Conservation (phyloP, 768 basidiomycete species). For the Rubroboletus satanas region DNA sequence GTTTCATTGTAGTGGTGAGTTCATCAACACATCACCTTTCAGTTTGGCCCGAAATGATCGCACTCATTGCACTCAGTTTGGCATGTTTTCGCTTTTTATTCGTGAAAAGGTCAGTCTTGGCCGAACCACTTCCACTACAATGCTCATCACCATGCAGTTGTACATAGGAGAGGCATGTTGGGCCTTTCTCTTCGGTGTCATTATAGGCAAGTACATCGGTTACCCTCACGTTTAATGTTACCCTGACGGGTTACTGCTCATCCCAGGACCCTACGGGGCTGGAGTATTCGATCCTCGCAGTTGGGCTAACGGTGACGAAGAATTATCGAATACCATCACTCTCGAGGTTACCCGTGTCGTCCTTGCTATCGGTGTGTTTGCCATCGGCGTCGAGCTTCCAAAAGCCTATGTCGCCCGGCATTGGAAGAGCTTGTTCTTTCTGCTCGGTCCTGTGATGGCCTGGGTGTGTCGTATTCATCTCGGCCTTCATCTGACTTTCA, state of each 20-base stretch:
- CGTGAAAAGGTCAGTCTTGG: conserved; percentile 66
- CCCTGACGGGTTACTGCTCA: conserved; percentile 4
- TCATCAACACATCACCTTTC: background rate
- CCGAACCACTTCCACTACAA: background rate
- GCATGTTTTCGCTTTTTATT: conserved; percentile 91
- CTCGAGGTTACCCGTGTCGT: conserved; percentile 89
- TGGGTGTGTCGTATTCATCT: conserved; percentile 52
- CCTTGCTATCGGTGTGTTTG: conserved; percentile 95
- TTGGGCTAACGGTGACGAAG: conserved; percentile 56
- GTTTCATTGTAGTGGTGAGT: conserved; percentile 73
- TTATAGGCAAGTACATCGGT: conserved; percentile 56
- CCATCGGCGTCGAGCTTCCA: conserved; percentile 95
- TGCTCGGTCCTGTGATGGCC: conserved; percentile 80
- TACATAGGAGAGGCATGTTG: conserved; percentile 97
- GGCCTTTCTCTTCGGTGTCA: conserved; percentile 91
- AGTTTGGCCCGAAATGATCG: background rate
- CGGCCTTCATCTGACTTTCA: conserved; percentile 5
- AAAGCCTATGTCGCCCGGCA: conserved; percentile 93
- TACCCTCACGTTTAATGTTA: background rate
- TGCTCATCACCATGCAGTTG: conserved; percentile 40
- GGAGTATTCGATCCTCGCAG: conserved; percentile 76
- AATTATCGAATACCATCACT: conserved; percentile 68
- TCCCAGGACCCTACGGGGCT: conserved; percentile 74
- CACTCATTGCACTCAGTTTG: conserved; percentile 52
- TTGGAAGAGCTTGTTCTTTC: conserved; percentile 84